These are phyloP conservation scores for Ascoidea rubescens DNA, from an alignment of 805 yeast species.

Conservation along the genomic window DNA sequence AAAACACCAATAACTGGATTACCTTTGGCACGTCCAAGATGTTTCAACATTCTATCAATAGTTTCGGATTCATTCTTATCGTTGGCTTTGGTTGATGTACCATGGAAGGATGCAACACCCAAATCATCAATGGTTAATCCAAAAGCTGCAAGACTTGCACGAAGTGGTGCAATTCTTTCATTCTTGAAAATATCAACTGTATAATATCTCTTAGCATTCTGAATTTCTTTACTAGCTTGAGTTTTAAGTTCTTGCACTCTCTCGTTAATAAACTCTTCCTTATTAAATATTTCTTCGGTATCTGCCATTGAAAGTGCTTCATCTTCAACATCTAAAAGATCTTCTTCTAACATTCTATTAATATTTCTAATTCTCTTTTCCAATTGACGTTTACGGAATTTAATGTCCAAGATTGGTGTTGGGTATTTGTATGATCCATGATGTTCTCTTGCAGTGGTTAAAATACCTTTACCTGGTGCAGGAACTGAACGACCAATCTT, in stretches of 20 bases:
- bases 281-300: conserved; percentile 23
- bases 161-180: conserved; percentile 90
- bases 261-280: conserved; percentile 48
- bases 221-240: conserved; percentile 74
- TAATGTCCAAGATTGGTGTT: conserved; percentile 72
- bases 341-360: conserved; percentile 53
- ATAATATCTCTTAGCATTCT: conserved; percentile 84
- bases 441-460: conserved; percentile 94
- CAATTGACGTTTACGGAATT: conserved; percentile 89
- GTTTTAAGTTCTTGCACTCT: conserved; percentile 77
- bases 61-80: conserved; percentile 97
- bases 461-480: conserved; percentile 99
- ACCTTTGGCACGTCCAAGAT: conserved; percentile 94
- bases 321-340: conserved; percentile 39
- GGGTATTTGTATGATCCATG: conserved; percentile 47
- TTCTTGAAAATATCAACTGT: conserved; percentile 88
- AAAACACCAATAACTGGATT: conserved; percentile 95
- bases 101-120: conserved; percentile 97
- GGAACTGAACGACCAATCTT: conserved; percentile 98
- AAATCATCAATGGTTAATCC: conserved; percentile 89
- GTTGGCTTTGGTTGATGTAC: conserved; percentile 96
- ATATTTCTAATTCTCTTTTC: conserved; percentile 73
- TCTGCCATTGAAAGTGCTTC: conserved; percentile 29
- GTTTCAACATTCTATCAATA: conserved; percentile 82
- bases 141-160: conserved; percentile 93